Evolutionary conservation across 805 yeast genomes (phyloP), one percentile per base, ranked within the genome.

Genomic region (Candida takata): DNA sequence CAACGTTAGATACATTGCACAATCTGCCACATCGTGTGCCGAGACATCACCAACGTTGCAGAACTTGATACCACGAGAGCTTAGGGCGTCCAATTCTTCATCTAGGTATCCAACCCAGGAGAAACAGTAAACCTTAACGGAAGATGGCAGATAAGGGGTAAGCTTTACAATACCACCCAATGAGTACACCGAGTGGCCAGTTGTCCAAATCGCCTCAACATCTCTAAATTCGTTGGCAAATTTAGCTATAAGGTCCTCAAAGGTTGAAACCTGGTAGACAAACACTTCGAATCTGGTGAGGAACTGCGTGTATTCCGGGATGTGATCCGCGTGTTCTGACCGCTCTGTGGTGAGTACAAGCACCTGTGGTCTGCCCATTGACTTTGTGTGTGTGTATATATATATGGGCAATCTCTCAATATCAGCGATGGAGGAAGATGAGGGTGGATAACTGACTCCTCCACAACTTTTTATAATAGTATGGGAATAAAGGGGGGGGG

Each of bases 1-100:
- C 38, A 83, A 52, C 0, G 82, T 62, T 46, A 78, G 65, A 49
- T 63, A 70, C 29, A 81, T 58, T 3, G 79, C 88, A 37, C 77
- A 59, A 44, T 84, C 92, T 3, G 88, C 83, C 18, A 84, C 94
- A 11, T 82, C 79, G 26, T 65, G 72, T 2, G 82, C 73, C 0
- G 80, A 76, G 27, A 64, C 64, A 12, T 71, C 61, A 41, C 84
- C 72, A 38, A 77, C 78, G 53, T 84, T 79, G 43, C 84, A 74
- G 43, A 84, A 64, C n/a, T 59, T 48, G 21, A 84, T 72, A 10
- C 69, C 70, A 17, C 68, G 61, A 20, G 59, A 61, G 20, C 59
- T 54, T 57, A 79, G 55, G 5, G 54, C 64, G 8, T 48, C 40
- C 2, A 65, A 69, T 47, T 75, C 77, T 38, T 69, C 70, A 32